Evolutionary conservation across 2,329 filamentous ascomycete species (phyloP).

Genomic region (Dactylellina parvicollis): DNA sequence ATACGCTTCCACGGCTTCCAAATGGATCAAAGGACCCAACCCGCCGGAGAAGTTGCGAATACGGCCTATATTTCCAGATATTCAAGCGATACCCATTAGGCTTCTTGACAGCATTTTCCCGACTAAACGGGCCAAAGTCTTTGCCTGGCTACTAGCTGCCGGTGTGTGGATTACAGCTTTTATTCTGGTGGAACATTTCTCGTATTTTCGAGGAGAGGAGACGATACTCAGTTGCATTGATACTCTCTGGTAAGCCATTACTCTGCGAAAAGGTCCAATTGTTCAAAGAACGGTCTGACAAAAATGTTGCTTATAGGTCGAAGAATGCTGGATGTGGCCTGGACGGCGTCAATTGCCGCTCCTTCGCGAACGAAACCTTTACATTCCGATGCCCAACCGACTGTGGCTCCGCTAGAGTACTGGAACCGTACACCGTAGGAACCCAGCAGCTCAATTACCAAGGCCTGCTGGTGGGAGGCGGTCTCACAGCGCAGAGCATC

Average conservation of each 20-base stretch:
- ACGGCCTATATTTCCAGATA: slow-evolving; percentile 70
- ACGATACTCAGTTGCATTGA: slow-evolving; percentile 73
- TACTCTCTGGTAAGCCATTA: slow-evolving; percentile 71
- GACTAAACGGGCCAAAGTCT: slow-evolving; percentile 58
- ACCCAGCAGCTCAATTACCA: slow-evolving; percentile 73
- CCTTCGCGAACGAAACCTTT: slow-evolving; percentile 75
- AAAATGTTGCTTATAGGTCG: slow-evolving; percentile 47
- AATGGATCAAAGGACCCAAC: slow-evolving; percentile 65
- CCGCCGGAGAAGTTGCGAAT: slow-evolving; percentile 67
- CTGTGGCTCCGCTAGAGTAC: slow-evolving; percentile 71
- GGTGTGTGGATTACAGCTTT: slow-evolving; percentile 76
- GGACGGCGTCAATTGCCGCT: slow-evolving; percentile 78
- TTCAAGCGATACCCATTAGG: slow-evolving; percentile 74
- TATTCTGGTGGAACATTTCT: slow-evolving; percentile 73
- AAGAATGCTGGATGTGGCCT: slow-evolving; percentile 77
- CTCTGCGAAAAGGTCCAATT: slow-evolving; percentile 52
- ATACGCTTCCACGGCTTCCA: slow-evolving; percentile 27
- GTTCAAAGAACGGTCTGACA: slow-evolving; percentile 14
- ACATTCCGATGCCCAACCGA: slow-evolving; percentile 79
- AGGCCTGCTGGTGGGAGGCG: slow-evolving; percentile 75
- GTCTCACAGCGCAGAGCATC: slow-evolving; percentile 60
- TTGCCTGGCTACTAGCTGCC: slow-evolving; percentile 71
- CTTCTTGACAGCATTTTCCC: slow-evolving; percentile 69
- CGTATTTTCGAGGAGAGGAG: slow-evolving; percentile 66
- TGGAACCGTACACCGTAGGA: slow-evolving; percentile 80